Percentiles rank a stretch among this genome's conserved stretches.
Conservation (phyloP, 305 asterid genomes). For the Solanum hybrid region DNA sequence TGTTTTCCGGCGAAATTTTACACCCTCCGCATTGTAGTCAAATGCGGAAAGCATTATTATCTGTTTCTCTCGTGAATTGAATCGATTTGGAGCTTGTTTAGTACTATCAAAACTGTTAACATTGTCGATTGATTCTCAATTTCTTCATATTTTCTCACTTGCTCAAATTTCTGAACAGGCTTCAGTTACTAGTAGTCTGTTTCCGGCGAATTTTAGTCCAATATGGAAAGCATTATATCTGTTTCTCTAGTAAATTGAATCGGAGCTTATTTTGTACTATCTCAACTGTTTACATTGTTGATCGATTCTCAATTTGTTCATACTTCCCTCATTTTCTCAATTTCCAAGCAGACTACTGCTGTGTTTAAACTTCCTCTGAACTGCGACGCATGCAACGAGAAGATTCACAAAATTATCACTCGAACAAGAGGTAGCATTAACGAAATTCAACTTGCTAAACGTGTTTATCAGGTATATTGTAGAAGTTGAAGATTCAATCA, state of each 20-base stretch:
- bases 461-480: neutral
- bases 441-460: neutral
- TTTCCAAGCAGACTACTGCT: slow-evolving; percentile 46
- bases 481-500: neutral
- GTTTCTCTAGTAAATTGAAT: neutral
- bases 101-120: neutral
- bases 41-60: neutral
- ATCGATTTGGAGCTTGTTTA: neutral
- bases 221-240: neutral
- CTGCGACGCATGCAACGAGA: slow-evolving; percentile 76
- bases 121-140: neutral
- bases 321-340: neutral
- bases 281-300: neutral
- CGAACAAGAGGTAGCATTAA: slow-evolving; percentile 46
- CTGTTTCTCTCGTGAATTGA: neutral
- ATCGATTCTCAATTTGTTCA: neutral
- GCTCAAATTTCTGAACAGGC: neutral
- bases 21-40: neutral
- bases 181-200: neutral
- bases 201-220: neutral
- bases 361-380: slow-evolving; percentile 54
- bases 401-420: slow-evolving; percentile 36
- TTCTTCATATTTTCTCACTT: neutral
- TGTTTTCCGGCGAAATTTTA: neutral
- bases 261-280: neutral